Base-by-base conservation (phyloP, 345 rosid genomes). In the Alliaria petiolata region DNA sequence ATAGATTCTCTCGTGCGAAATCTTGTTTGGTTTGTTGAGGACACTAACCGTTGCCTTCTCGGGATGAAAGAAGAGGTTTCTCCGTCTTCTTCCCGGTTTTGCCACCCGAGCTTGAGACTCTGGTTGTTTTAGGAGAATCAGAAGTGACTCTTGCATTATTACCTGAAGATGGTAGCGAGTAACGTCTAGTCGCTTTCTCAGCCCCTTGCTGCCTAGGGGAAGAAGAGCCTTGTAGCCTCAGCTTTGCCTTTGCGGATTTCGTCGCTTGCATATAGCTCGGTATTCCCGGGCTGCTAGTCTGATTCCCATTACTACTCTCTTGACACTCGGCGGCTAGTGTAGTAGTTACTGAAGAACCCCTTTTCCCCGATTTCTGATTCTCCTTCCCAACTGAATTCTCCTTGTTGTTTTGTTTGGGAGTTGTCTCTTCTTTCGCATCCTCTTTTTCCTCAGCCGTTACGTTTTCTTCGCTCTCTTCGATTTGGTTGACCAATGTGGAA, bases 261-360 rank as follows among this genome's bases (percentile, higher is more conserved):
- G 97, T 93, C 43, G 93, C 97, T 74, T 84, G 88, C 98, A 93
- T 90, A 76, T 88, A 90, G 83, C 98, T 90, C 6, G 98, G 97
- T 58, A 90, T 28, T 8, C 82, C 36, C 0, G 79, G 84, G 62
- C 47, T 40, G 80, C 82, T 82, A 79, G 58, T 80, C 65, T 85
- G 91, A 42, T 39, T 17, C 39, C 85, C 93, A 74, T 87, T 83
- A 60, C 47, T 30, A 38, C 34, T 62, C 76, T 90, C 97, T 44
- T 74, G 78, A 58, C 47, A 44, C 69, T 88, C 93, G 52, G 75
- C 82, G 67, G 81, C 81, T 67, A 84, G 86, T 43, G 74, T 57
- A 33, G 75, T 58, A 56, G 54, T 66, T 55, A 81, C 49, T n/a
- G 14, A 12, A 40, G 68, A 76, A 81, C 75, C 50, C 79, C 83